A percentile compares a stretch with the other conserved stretches of the same genome.
Evolutionary conservation across 192 early-diverging fungal genomes (phyloP).

Genomic region (Jimgerdemannia lactiflua): DNA sequence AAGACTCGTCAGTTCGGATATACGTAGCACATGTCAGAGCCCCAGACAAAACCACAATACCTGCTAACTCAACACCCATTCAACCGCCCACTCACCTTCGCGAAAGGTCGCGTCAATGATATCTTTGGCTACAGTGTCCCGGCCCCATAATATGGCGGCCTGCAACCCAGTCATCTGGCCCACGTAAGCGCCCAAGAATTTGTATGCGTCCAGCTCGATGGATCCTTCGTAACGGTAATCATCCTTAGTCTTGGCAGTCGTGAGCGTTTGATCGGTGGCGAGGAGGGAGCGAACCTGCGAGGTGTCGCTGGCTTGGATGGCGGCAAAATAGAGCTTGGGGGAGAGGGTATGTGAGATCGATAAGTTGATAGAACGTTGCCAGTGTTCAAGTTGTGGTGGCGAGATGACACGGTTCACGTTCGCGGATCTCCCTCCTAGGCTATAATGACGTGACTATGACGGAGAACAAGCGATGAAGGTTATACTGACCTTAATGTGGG

Average conservation of each 20-base stretch:
- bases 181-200: constrained; percentile 65
- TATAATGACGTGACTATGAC: too few species aligned
- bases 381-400: background rate
- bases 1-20: too few species aligned
- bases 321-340: constrained; percentile 18
- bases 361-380: background rate
- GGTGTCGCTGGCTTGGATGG: constrained; percentile 35
- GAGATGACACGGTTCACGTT: too few species aligned
- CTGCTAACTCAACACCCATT: background rate
- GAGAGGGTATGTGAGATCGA: background rate
- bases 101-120: constrained; percentile 64
- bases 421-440: too few species aligned
- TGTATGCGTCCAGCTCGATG: constrained; percentile 62
- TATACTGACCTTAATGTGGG: background rate
- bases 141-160: constrained; percentile 56
- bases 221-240: constrained; percentile 25
- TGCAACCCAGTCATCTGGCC: constrained; percentile 62
- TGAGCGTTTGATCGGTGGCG: constrained; percentile 28
- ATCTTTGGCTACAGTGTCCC: constrained; percentile 61
- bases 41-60: background rate
- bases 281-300: constrained; percentile 31
- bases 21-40: too few species aligned
- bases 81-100: constrained; percentile 31
- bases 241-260: constrained; percentile 17
- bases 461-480: too few species aligned